Conservation (phyloP, 2,329 filamentous ascomycete genomes). For the Pseudogymnoascus destructans region DNA sequence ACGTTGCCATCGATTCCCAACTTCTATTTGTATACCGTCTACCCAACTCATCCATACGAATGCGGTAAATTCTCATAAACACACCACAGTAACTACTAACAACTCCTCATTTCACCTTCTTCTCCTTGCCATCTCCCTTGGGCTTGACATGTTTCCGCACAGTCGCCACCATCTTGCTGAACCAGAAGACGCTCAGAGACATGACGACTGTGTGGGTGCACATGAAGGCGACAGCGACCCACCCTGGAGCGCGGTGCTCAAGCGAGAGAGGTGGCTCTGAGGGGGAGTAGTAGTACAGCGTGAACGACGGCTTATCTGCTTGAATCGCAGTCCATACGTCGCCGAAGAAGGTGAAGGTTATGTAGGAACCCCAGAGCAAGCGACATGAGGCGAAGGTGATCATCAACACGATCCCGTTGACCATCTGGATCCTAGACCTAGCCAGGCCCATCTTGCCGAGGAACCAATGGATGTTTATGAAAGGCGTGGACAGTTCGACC, state of each 20-base stretch:
- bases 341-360: conserved; percentile 51
- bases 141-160: background rate
- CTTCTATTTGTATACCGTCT: background rate
- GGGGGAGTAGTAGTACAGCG: conserved; percentile 35
- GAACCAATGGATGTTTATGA: conserved; percentile 83
- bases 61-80: background rate
- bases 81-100: background rate
- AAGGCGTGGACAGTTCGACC: conserved; percentile 72
- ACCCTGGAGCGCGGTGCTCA: conserved; percentile 31
- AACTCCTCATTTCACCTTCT: background rate
- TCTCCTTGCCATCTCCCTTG: background rate
- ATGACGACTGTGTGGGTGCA: conserved; percentile 58
- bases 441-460: conserved; percentile 73
- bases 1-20: background rate
- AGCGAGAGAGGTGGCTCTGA: conserved; percentile 22
- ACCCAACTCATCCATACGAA: background rate
- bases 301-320: conserved; percentile 31
- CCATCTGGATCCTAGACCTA: conserved; percentile 58
- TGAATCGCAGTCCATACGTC: conserved; percentile 44
- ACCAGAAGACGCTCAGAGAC: conserved; percentile 70
- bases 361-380: conserved; percentile 64
- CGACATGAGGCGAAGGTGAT: conserved; percentile 62
- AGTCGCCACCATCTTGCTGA: conserved; percentile 61
- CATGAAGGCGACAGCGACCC: conserved; percentile 59
- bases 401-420: conserved; percentile 62